These are phyloP conservation scores for Dactylellina parvicollis DNA, from an alignment of 2,329 filamentous ascomycete species.

Conservation along the genomic window DNA sequence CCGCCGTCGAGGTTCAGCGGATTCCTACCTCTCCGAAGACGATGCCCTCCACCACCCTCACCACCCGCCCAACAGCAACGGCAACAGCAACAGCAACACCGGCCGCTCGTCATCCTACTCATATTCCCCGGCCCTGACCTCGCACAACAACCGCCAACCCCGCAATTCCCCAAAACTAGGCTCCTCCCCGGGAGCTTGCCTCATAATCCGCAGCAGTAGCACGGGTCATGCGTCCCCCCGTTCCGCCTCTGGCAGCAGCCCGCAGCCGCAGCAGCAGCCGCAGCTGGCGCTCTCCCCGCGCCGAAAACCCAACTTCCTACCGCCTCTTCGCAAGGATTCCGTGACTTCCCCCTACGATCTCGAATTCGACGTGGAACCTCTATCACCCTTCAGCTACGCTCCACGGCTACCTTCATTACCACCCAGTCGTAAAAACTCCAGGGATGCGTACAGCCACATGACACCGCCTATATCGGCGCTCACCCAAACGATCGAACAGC, in stretches of 20 bases:
- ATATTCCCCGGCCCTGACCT: conserved; percentile 35
- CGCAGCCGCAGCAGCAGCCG: too few species aligned
- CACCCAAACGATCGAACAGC: conserved; percentile 30
- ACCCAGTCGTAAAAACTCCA: conserved; percentile 37
- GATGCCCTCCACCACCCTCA: background rate
- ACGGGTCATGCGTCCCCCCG: background rate
- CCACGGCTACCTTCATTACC: conserved; percentile 17
- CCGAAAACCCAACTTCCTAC: too few species aligned
- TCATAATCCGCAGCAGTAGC: conserved; percentile 43
- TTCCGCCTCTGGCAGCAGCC: conserved; percentile 37
- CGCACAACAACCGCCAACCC: background rate
- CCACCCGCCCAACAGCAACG: background rate
- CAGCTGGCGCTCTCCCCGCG: too few species aligned
- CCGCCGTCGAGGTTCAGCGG: conserved; percentile 44
- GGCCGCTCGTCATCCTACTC: conserved; percentile 35
- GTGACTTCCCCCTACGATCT: conserved; percentile 27
- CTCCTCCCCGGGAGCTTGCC: conserved; percentile 38
- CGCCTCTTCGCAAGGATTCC: background rate
- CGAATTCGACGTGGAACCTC: conserved; percentile 51
- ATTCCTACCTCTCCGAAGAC: conserved; percentile 36
- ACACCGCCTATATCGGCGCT: conserved; percentile 19
- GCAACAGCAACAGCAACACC: background rate
- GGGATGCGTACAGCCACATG: conserved; percentile 39
- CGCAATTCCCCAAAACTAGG: conserved; percentile 12
- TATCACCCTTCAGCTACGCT: conserved; percentile 40